A percentile compares a stretch with the other conserved stretches of the same genome.
phyloP scores from a whole-genome alignment of 2,329 filamentous ascomycete genomes.

The Aspergillus aculeatinus region DNA sequence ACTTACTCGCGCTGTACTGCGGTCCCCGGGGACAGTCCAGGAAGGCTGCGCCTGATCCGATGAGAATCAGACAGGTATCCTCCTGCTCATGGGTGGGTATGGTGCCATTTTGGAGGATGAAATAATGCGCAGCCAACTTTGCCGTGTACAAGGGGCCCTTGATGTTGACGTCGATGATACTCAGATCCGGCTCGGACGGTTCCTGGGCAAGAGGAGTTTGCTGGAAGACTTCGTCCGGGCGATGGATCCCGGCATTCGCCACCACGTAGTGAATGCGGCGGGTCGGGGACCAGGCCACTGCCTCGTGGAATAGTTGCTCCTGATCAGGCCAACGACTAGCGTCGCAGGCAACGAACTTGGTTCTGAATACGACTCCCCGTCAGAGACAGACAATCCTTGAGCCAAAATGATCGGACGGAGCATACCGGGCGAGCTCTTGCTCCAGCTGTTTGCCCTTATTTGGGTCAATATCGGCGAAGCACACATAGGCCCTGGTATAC shows the following conservation, averaged over 20 bases:
- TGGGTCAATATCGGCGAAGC: slow-evolving; percentile 23
- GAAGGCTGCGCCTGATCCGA: slow-evolving; percentile 26
- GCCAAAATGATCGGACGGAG: no score
- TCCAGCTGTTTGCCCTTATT: slow-evolving; percentile 22
- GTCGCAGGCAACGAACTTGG: slow-evolving; percentile 33
- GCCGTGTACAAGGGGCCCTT: slow-evolving; percentile 47
- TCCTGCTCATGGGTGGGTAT: slow-evolving; percentile 20
- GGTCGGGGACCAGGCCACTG: slow-evolving; percentile 25
- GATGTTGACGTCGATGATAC: slow-evolving; percentile 43
- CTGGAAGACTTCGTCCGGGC: slow-evolving; percentile 29
- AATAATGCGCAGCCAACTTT: slow-evolving; percentile 46
- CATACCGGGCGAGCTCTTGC: slow-evolving; percentile 21
- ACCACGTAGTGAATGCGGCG: slow-evolving; percentile 32
- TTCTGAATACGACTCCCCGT: not conserved
- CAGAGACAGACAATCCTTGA: no score
- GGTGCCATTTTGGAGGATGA: slow-evolving; percentile 32
- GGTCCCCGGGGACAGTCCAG: slow-evolving; percentile 32
- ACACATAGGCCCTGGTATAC: slow-evolving; percentile 8
- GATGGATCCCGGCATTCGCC: slow-evolving; percentile 35
- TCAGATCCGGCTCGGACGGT: slow-evolving; percentile 32
- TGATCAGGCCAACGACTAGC: slow-evolving; percentile 34
- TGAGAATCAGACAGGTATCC: slow-evolving; percentile 34
- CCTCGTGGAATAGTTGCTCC: slow-evolving; percentile 28
- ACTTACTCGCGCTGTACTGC: slow-evolving; percentile 41
- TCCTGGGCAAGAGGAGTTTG: slow-evolving; percentile 20